Percentiles rank a stretch among this genome's conserved stretches.
phyloP scores from a whole-genome alignment of 1,284 basidiomycete species.

The Austropuccinia psidii region DNA sequence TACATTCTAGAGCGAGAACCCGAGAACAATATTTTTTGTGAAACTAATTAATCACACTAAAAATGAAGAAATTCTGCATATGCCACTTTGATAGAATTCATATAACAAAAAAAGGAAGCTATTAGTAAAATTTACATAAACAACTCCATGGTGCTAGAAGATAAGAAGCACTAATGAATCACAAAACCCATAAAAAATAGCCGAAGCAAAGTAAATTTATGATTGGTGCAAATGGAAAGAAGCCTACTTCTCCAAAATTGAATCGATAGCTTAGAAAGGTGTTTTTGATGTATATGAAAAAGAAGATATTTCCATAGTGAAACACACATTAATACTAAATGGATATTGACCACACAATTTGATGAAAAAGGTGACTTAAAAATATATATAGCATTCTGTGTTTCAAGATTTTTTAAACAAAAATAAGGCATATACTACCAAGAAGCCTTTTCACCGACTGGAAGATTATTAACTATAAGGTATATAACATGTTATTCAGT shows the following conservation, averaged over 20 bases:
- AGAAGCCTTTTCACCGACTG: constrained; percentile 22
- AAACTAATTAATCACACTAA: background rate
- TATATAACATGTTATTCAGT: background rate
- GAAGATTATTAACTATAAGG: background rate
- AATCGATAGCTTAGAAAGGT: constrained; percentile 1
- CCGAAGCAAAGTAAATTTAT: background rate
- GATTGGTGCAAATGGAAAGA: background rate
- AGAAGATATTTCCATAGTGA: background rate
- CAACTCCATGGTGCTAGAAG: background rate
- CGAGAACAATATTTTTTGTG: too few relatives aligned
- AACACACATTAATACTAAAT: background rate
- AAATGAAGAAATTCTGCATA: too few relatives aligned
- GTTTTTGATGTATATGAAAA: constrained; percentile 15
- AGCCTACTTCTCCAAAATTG: background rate
- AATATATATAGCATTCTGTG: constrained; percentile 18
- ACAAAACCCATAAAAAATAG: too few relatives aligned
- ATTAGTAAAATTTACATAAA: background rate
- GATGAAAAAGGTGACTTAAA: background rate
- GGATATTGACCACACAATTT: constrained; percentile 1
- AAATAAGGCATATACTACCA: constrained; percentile 19
- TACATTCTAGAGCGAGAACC: too few relatives aligned
- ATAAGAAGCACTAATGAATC: background rate
- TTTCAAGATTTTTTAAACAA: background rate
- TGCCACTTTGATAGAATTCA: too few relatives aligned
- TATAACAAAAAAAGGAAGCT: too few relatives aligned